These are phyloP conservation scores for Gnomoniopsis sp. DNA, from an alignment of 2,329 filamentous ascomycete species.

Conservation along the genomic window DNA sequence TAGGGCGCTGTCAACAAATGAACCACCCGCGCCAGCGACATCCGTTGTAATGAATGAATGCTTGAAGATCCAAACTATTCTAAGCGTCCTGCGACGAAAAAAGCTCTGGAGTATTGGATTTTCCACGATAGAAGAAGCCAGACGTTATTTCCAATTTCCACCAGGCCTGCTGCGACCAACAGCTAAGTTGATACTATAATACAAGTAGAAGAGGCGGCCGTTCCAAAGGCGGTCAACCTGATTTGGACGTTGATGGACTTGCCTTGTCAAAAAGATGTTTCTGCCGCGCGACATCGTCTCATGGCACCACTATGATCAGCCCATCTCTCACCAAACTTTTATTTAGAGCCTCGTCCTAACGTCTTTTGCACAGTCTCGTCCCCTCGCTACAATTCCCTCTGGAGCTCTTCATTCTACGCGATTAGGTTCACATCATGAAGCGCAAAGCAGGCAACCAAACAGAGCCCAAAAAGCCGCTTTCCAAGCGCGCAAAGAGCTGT, in stretches of 20 bases:
- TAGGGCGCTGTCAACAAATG: too few species aligned
- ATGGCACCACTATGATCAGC: constrained; percentile 13
- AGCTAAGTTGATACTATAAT: too few species aligned
- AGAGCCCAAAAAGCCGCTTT: constrained; percentile 39
- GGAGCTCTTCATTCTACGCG: constrained; percentile 8
- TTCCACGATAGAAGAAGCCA: too few species aligned
- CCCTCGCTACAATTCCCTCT: neutral
- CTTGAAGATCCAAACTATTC: too few species aligned
- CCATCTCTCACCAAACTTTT: constrained; percentile 5
- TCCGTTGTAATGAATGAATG: too few species aligned
- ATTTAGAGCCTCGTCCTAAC: neutral
- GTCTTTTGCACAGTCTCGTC: neutral
- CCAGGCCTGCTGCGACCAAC: neutral
- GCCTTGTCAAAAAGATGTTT: constrained; percentile 5
- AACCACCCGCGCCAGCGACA: too few species aligned
- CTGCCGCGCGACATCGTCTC: constrained; percentile 15
- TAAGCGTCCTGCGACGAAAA: too few species aligned
- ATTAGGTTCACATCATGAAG: constrained; percentile 46
- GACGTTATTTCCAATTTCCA: too few species aligned
- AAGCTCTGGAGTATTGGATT: too few species aligned
- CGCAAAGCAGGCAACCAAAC: constrained; percentile 53
- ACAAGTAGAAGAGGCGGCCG: neutral
- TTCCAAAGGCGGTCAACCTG: neutral
- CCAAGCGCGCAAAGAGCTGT: constrained; percentile 54
- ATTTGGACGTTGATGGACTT: neutral